Conservation (phyloP, 2,329 filamentous ascomycete species). For the Didymella exigua region DNA sequence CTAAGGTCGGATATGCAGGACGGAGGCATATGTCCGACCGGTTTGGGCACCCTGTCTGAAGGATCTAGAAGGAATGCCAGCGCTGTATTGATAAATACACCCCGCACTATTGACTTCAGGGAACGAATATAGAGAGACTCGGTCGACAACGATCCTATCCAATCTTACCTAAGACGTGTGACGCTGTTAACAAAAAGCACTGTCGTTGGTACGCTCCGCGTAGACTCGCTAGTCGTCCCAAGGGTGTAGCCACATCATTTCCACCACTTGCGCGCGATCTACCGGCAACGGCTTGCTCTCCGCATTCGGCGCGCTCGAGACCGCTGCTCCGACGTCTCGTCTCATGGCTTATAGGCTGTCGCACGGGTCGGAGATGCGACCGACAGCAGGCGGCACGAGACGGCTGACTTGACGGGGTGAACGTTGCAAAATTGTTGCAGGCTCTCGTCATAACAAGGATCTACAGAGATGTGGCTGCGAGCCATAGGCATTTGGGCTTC, state of each 20-base stretch:
- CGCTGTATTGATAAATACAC: slow-evolving; percentile 8
- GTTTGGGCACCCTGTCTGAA: not conserved
- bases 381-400: not conserved
- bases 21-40: not conserved
- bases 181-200: not conserved
- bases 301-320: slow-evolving; percentile 2
- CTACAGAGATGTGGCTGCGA: slow-evolving; percentile 8
- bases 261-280: not conserved
- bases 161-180: not conserved
- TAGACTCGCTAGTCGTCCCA: not conserved
- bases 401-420: not conserved
- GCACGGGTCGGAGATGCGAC: slow-evolving; percentile 4
- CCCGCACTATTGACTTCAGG: slow-evolving; percentile 9
- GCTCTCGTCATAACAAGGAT: not conserved
- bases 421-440: not conserved
- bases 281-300: not conserved
- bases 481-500: not conserved
- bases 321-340: not conserved
- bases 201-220: slow-evolving; percentile 3
- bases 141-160: not conserved
- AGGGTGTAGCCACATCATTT: slow-evolving; percentile 6
- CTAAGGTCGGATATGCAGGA: not conserved
- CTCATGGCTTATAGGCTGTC: not conserved
- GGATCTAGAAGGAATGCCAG: not conserved
- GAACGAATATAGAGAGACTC: slow-evolving; percentile 14